phyloP scores from a whole-genome alignment of 1,284 basidiomycete genomes.

The Phaffia rhodozyma region DNA sequence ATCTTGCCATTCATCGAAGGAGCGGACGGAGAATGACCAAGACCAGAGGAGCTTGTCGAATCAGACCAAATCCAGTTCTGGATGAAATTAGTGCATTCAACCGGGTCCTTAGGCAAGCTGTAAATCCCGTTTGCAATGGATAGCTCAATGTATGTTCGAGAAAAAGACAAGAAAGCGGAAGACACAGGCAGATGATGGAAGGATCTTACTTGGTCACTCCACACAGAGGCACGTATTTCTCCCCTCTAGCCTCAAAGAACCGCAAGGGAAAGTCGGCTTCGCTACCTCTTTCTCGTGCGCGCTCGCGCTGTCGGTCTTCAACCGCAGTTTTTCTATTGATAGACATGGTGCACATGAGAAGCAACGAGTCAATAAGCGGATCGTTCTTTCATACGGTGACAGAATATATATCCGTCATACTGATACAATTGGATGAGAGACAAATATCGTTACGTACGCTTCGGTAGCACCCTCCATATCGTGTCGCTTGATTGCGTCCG shows the following conservation, averaged over 20 bases:
- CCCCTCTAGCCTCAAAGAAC: conserved; percentile 64
- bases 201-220: conserved; percentile 42
- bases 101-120: conserved; percentile 58
- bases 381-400: too few species aligned
- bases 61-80: conserved; percentile 14
- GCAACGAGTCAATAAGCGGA: too few species aligned
- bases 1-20: background rate
- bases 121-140: background rate
- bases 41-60: background rate
- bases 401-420: too few species aligned
- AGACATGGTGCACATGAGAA: too few species aligned
- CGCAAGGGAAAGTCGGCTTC: conserved; percentile 54
- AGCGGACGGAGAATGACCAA: background rate
- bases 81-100: conserved; percentile 30
- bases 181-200: conserved; percentile 18
- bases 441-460: conserved; percentile 32
- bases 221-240: conserved; percentile 70
- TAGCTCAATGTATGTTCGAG: background rate
- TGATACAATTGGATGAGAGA: background rate
- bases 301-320: conserved; percentile 82
- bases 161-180: background rate
- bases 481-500: conserved; percentile 69
- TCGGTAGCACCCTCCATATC: conserved; percentile 91
- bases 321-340: conserved; percentile 56
- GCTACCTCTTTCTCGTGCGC: conserved; percentile 61